A percentile compares a stretch with the other conserved stretches of the same genome.
phyloP scores from a whole-genome alignment of 1,284 basidiomycete species.

The Thelephora terrestris region DNA sequence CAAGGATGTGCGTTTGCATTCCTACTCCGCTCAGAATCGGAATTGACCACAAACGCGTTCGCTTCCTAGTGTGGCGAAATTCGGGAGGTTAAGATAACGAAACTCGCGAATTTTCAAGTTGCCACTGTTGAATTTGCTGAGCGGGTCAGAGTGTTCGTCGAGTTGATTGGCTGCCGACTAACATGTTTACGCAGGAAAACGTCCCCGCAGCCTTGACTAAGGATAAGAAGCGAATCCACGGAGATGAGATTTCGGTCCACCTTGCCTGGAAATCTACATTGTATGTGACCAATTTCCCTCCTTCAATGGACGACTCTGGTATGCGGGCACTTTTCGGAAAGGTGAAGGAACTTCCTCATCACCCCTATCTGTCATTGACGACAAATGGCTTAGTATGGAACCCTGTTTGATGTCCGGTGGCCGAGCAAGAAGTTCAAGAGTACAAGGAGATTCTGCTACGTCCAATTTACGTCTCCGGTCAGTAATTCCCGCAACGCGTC shows the following conservation, averaged over 20 bases:
- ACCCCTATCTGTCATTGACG: slow-evolving; percentile 5
- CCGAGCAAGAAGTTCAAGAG: slow-evolving; percentile 94
- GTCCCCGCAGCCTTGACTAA: slow-evolving; percentile 84
- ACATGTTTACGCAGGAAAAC: slow-evolving; percentile 41
- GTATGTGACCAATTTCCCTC: slow-evolving; percentile 95
- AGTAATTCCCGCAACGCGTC: not conserved
- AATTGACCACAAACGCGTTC: slow-evolving; percentile 5
- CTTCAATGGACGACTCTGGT: slow-evolving; percentile 68
- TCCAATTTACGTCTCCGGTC: slow-evolving; percentile 83
- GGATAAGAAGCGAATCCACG: slow-evolving; percentile 80
- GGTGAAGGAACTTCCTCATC: slow-evolving; percentile 30
- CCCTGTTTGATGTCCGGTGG: slow-evolving; percentile 93
- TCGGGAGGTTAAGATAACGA: slow-evolving; percentile 69
- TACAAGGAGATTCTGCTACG: slow-evolving; percentile 88
- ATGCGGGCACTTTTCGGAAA: slow-evolving; percentile 73
- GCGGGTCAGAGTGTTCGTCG: slow-evolving; percentile 34
- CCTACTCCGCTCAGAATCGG: not conserved
- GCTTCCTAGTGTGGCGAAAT: slow-evolving; percentile 68
- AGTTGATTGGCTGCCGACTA: not conserved
- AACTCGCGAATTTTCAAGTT: slow-evolving; percentile 45
- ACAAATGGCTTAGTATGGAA: slow-evolving; percentile 56
- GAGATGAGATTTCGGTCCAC: slow-evolving; percentile 70
- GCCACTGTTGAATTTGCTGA: slow-evolving; percentile 77
- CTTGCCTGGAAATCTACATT: slow-evolving; percentile 92
- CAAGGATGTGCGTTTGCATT: slow-evolving; percentile 58